Evolutionary conservation across 208 protist species (phyloP), one percentile per base, ranked within the genome.

Genomic region (Trypanosoma scelopori): DNA sequence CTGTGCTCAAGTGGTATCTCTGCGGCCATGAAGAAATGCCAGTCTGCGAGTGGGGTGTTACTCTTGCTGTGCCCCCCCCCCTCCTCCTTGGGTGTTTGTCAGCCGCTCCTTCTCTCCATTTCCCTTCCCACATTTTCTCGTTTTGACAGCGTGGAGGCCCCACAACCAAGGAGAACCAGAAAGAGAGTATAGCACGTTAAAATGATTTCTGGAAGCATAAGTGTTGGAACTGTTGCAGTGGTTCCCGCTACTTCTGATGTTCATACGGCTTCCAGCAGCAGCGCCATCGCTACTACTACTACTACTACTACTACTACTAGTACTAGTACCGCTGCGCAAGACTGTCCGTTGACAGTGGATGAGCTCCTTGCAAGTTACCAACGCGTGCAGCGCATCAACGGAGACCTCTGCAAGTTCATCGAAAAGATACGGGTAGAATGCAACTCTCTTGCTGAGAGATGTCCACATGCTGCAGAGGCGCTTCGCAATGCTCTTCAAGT

Each of bases 361-460:
- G 82, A 82, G 69, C 78, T 89, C 9, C 73, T 87, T 46, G 46
- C 49, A 12, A 74, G 32, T 9, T 74, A 77, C 28, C 74, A 87
- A 52, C 55, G 50, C 48, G 35, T 69, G 28, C 74, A 69, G 22
- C 55, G 67, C 55, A 50, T 60, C 37, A 73, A 75, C 35, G 69
- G 71, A 5, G 63, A 78, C 20, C 65, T 85, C 52, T 63, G 55
- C 7, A 20, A 49, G 22, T 70, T 61, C 41, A 59, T 89, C n/a
- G 64, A 83, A 18, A 55, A 37, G 0, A 50, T 89, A 48, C 59
- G 74, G n/a, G 69, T 49, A n/a, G 71, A 85, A 58, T 55, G 72
- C n/a, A 39, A 61, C 53, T 16, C n/a, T 13, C 37, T 71, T 32
- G 58, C 48, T n/a, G 67, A 55, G 22, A 56, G 39, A 13, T 69